Evolutionary conservation across 805 yeast genomes (phyloP).

Genomic region (Candida dendrica): DNA sequence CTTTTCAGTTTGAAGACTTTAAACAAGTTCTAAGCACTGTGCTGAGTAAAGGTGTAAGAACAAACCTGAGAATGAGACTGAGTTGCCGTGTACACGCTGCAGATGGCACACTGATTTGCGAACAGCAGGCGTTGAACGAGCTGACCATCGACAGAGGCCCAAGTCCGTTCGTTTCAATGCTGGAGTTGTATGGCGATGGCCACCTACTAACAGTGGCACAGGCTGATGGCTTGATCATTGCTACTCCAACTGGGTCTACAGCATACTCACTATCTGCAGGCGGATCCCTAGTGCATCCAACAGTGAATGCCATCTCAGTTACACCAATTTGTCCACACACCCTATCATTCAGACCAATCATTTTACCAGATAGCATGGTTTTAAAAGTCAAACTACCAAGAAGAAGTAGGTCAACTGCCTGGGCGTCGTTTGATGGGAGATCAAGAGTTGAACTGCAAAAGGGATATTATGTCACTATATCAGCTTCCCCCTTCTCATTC

Average conservation of each 20-base stretch:
- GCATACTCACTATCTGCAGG: slow-evolving; percentile 95
- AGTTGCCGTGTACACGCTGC: slow-evolving; percentile 65
- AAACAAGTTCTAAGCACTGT: slow-evolving; percentile 49
- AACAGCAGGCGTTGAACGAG: slow-evolving; percentile 79
- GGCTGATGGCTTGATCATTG: slow-evolving; percentile 88
- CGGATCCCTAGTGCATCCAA: slow-evolving; percentile 91
- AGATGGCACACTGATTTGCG: slow-evolving; percentile 33
- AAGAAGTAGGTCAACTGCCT: slow-evolving; percentile 81
- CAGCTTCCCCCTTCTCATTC: slow-evolving; percentile 86
- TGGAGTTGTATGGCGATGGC: slow-evolving; percentile 86
- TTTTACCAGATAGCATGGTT: slow-evolving; percentile 89
- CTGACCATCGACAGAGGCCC: slow-evolving; percentile 92
- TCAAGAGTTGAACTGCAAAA: slow-evolving; percentile 70
- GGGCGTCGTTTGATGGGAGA: slow-evolving; percentile 96
- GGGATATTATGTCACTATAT: slow-evolving; percentile 81
- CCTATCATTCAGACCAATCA: slow-evolving; percentile 82
- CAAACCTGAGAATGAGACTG: slow-evolving; percentile 80
- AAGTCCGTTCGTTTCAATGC: slow-evolving; percentile 82
- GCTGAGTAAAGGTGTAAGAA: slow-evolving; percentile 63
- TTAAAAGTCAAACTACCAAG: slow-evolving; percentile 78
- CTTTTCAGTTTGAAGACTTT: slow-evolving; percentile 72
- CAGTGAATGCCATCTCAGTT: slow-evolving; percentile 84
- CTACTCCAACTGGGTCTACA: slow-evolving; percentile 95
- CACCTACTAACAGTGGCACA: slow-evolving; percentile 81
- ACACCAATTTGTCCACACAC: slow-evolving; percentile 98